These are phyloP conservation scores for Phytophthora constricta DNA, from an alignment of 352 stramenopile species.

Conservation along the genomic window DNA sequence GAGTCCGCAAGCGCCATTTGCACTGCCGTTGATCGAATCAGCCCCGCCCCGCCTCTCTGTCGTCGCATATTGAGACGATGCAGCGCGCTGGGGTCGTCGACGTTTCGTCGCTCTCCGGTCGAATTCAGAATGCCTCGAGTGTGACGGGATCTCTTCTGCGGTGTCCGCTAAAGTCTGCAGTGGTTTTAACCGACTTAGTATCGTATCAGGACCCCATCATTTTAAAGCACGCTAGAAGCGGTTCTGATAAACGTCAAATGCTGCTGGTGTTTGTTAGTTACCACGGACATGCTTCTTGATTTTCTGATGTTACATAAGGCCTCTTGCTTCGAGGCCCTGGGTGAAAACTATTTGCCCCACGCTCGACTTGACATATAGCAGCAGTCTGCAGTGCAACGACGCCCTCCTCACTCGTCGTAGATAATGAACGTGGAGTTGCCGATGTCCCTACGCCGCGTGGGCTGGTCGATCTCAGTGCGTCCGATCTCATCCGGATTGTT, in stretches of 20 bases:
- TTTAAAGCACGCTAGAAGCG: too few species aligned
- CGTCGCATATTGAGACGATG: constrained; percentile 26
- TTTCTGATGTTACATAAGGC: constrained; percentile 13
- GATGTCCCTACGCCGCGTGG: constrained; percentile 45
- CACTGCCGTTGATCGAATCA: constrained; percentile 13
- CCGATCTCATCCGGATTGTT: constrained; percentile 66
- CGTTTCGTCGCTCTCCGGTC: too few species aligned
- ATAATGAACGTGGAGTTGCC: constrained; percentile 71
- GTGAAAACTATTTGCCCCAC: background rate
- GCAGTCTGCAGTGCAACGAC: background rate
- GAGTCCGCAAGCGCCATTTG: constrained; percentile 22
- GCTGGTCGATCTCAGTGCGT: constrained; percentile 34
- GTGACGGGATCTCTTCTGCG: too few species aligned
- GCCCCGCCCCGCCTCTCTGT: constrained; percentile 18
- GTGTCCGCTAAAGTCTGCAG: too few species aligned
- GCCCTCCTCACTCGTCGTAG: constrained; percentile 58
- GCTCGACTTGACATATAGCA: background rate
- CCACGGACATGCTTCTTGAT: too few species aligned
- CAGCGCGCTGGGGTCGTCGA: too few species aligned
- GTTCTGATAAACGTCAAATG: too few species aligned
- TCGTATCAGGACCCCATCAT: too few species aligned
- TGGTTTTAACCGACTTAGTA: too few species aligned
- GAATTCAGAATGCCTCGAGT: too few species aligned
- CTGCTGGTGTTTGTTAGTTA: too few species aligned
- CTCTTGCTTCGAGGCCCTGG: constrained; percentile 19